A percentile compares a stretch with the other conserved stretches of the same genome.
Conservation (phyloP, 768 basidiomycete species). For the Lyophyllum semitale region DNA sequence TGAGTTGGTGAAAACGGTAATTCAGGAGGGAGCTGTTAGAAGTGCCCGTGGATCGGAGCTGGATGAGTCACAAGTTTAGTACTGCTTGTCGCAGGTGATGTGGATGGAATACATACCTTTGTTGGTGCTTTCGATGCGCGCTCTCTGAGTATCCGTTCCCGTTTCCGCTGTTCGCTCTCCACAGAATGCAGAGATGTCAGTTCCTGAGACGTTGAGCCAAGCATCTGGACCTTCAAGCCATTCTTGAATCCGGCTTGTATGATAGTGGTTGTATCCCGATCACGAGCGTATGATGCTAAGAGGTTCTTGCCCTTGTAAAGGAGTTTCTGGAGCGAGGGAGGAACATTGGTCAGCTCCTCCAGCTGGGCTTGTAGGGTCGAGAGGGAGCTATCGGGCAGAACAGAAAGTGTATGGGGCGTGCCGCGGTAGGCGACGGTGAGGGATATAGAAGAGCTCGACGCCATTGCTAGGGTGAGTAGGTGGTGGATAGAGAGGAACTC, state of each 20-base stretch:
- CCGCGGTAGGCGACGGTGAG: conserved; percentile 51
- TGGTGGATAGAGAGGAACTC: not conserved
- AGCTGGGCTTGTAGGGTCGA: conserved; percentile 48
- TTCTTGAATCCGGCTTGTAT: conserved; percentile 56
- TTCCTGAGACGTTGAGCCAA: conserved; percentile 66
- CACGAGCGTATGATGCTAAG: conserved; percentile 22
- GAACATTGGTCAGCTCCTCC: conserved; percentile 67
- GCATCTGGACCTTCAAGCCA: conserved; percentile 68
- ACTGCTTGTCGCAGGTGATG: not conserved
- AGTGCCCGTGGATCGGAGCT: conserved; percentile 61
- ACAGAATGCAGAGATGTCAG: conserved; percentile 52
- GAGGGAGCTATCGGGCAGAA: conserved; percentile 55
- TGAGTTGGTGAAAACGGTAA: conserved; percentile 66
- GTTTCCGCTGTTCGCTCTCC: conserved; percentile 58
- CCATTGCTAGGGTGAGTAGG: conserved; percentile 9
- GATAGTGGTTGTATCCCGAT: conserved; percentile 30
- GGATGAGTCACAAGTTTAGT: not conserved
- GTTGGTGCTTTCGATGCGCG: conserved; percentile 56
- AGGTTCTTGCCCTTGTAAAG: conserved; percentile 68
- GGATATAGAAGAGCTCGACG: conserved; percentile 10
- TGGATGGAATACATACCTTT: conserved; percentile 44
- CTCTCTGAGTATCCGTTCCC: conserved; percentile 60
- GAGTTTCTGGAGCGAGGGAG: conserved; percentile 68
- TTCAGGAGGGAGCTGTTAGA: conserved; percentile 36
- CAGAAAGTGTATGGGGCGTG: conserved; percentile 42